Percentiles rank a stretch among this genome's conserved stretches.
Conservation (phyloP, 2,329 filamentous ascomycete genomes). For the Hypoxylon sp. region DNA sequence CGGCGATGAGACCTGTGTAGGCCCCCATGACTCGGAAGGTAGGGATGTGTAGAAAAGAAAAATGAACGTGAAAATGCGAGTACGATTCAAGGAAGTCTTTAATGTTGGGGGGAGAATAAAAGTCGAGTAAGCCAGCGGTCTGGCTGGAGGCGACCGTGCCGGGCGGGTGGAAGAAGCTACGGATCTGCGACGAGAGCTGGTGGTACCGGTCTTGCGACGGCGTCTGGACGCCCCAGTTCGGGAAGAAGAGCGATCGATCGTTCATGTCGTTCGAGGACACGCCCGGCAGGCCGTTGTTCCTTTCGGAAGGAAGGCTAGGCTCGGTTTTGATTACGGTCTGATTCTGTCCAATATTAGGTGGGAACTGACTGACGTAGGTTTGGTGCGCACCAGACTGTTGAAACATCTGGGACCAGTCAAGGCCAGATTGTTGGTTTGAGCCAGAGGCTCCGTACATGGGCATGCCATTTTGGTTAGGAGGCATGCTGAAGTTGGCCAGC, state of each 20-base stretch:
- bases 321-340: slow-evolving; percentile 75
- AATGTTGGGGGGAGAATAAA: slow-evolving; percentile 72
- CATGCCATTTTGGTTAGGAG: slow-evolving; percentile 68
- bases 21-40: slow-evolving; percentile 73
- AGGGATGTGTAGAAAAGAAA: slow-evolving; percentile 74
- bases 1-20: slow-evolving; percentile 71
- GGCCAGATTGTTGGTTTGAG: slow-evolving; percentile 67
- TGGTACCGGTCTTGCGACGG: slow-evolving; percentile 60
- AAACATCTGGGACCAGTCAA: slow-evolving; percentile 84
- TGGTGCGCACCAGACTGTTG: slow-evolving; percentile 72
- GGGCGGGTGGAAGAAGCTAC: slow-evolving; percentile 64
- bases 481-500: slow-evolving; percentile 70
- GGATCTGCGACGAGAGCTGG: slow-evolving; percentile 62
- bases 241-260: slow-evolving; percentile 56
- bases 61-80: slow-evolving; percentile 76
- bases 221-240: slow-evolving; percentile 58
- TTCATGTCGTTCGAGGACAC: slow-evolving; percentile 52
- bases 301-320: slow-evolving; percentile 63
- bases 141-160: slow-evolving; percentile 64
- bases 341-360: slow-evolving; percentile 72
- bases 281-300: slow-evolving; percentile 55
- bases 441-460: slow-evolving; percentile 68
- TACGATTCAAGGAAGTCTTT: slow-evolving; percentile 76
- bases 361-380: slow-evolving; percentile 68
- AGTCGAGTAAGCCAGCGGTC: slow-evolving; percentile 63